Evolutionary conservation across 257 asterid genomes (phyloP).

Genomic region (Lithospermum erythrorhizon): DNA sequence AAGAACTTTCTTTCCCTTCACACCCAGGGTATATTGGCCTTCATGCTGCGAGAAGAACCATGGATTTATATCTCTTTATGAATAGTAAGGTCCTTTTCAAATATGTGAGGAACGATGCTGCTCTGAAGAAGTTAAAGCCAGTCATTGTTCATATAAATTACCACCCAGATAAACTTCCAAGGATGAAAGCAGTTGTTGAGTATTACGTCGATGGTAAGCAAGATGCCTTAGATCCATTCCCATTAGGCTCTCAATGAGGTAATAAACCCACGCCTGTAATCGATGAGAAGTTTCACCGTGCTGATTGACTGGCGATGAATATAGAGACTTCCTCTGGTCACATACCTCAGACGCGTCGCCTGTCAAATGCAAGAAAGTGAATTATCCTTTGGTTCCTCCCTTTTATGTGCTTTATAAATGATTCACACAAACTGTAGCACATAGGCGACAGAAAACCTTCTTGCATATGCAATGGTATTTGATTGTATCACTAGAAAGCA

Average conservation of each 20-base stretch:
- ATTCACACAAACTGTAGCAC: background rate
- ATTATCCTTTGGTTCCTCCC: background rate
- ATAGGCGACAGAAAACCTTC: background rate
- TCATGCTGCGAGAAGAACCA: conserved; percentile 21
- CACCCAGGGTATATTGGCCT: conserved; percentile 22
- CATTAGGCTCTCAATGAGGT: conserved; percentile 17
- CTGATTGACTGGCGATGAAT: background rate
- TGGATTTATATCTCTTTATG: conserved; percentile 24
- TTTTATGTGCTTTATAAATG: background rate
- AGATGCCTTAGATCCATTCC: conserved; percentile 22
- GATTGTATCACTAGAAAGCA: background rate
- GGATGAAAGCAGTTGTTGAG: conserved; percentile 25
- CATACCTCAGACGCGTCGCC: background rate
- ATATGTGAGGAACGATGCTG: conserved; percentile 14
- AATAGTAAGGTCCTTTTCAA: conserved; percentile 25
- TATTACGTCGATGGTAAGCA: conserved; percentile 19
- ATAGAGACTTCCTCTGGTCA: background rate
- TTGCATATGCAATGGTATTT: background rate
- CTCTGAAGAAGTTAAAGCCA: conserved; percentile 20
- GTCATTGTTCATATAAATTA: conserved; percentile 22
- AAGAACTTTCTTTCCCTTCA: conserved; percentile 19
- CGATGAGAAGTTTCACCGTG: background rate
- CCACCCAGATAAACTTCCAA: conserved; percentile 21
- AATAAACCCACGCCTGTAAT: background rate
- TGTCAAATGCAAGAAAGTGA: background rate